Percentiles rank a stretch among this genome's conserved stretches.
Evolutionary conservation across 345 rosid genomes (phyloP).

Genomic region (Boechera stricta): DNA sequence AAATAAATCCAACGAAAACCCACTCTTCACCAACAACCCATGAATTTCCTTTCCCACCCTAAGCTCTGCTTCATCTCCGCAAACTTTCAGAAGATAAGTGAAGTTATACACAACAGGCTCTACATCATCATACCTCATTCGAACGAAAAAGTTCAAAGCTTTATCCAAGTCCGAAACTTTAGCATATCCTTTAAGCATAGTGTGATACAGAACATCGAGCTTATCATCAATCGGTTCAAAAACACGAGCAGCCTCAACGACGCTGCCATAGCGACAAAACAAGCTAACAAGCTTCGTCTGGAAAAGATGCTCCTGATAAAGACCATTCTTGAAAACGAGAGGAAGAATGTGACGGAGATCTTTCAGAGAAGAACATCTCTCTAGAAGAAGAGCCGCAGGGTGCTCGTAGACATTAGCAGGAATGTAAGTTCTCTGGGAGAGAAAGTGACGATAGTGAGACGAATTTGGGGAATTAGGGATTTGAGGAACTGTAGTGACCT

Average conservation of each 20-base stretch:
- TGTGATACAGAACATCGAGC: conserved; percentile 70
- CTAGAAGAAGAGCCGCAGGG: conserved; percentile 78
- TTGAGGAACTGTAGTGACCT: conserved; percentile 10
- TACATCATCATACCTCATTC: conserved; percentile 70
- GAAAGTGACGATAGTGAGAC: conserved; percentile 46
- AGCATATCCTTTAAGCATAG: conserved; percentile 82
- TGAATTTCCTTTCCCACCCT: conserved; percentile 74
- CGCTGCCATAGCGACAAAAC: conserved; percentile 69
- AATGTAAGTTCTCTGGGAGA: conserved; percentile 62
- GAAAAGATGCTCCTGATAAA: conserved; percentile 59
- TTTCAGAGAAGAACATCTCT: conserved; percentile 59
- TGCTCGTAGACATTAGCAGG: conserved; percentile 74
- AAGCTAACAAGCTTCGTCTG: conserved; percentile 86
- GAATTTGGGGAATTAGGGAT: conserved; percentile 4
- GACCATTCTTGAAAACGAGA: conserved; percentile 66
- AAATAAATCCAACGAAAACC: conserved; percentile 61
- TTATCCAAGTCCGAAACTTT: conserved; percentile 56
- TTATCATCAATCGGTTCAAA: conserved; percentile 67
- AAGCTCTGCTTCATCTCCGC: conserved; percentile 62
- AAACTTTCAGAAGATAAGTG: conserved; percentile 72
- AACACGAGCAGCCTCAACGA: conserved; percentile 71
- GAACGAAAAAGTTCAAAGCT: conserved; percentile 56
- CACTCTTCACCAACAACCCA: conserved; percentile 67
- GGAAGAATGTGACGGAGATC: conserved; percentile 74
- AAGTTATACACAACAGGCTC: conserved; percentile 71